Conservation (phyloP, 2,329 filamentous ascomycete genomes). For the Phyllosticta citriasiana region DNA sequence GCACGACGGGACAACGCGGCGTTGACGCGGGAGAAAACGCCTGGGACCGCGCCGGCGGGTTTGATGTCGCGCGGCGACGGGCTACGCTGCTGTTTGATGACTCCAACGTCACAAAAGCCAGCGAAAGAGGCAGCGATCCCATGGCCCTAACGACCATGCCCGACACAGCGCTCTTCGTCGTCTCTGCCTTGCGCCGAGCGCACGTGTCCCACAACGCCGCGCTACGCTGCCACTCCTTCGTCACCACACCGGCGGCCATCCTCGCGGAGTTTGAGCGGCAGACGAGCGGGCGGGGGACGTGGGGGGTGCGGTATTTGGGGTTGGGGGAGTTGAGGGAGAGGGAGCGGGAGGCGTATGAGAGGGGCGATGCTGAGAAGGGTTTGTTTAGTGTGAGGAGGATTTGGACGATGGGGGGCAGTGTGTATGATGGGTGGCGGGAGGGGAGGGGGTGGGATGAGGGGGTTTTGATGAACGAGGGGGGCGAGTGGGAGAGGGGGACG, state of each 20-base stretch:
- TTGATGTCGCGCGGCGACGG: constrained; percentile 46
- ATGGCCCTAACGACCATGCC: neutral
- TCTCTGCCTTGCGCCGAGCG: constrained; percentile 50
- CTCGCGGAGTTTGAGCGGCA: constrained; percentile 59
- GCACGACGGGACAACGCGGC: constrained; percentile 50
- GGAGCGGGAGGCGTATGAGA: constrained; percentile 48
- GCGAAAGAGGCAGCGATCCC: neutral
- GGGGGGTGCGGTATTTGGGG: constrained; percentile 45
- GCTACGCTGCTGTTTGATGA: constrained; percentile 46
- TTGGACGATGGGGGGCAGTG: constrained; percentile 61
- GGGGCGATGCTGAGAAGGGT: constrained; percentile 31
- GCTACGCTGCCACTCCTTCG: constrained; percentile 62
- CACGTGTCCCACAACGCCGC: constrained; percentile 44
- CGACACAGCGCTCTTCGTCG: constrained; percentile 37
- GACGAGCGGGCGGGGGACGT: constrained; percentile 39
- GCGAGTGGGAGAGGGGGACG: neutral
- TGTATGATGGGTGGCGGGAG: constrained; percentile 44
- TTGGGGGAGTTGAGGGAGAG: constrained; percentile 44
- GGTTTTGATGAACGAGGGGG: neutral
- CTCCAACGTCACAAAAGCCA: neutral
- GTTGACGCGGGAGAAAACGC: constrained; percentile 44
- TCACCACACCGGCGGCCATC: constrained; percentile 52
- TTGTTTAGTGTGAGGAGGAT: constrained; percentile 55
- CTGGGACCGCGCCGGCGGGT: constrained; percentile 43
- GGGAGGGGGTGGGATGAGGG: constrained; percentile 50